Base-by-base conservation (phyloP, 306 rosid species). In the Inga laurina region DNA sequence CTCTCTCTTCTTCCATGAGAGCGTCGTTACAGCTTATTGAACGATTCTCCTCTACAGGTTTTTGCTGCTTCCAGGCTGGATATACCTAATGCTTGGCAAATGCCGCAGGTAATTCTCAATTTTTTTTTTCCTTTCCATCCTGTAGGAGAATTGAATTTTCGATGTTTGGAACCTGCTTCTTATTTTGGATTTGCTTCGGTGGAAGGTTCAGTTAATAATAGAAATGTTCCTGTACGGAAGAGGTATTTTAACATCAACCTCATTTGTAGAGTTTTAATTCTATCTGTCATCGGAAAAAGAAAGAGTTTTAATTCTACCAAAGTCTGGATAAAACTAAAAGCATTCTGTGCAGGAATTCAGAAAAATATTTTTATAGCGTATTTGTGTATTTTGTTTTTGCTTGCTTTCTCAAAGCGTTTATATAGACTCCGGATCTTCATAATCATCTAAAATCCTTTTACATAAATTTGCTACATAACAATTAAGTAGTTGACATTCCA, bases 11-110 rank as follows among this genome's bases (percentile, higher is more conserved):
- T 77, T 43, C 5, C 19, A 35, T 18, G 35, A 37, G 14, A 54
- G 15, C 54, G 69, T 48, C 46, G 10, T 15, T 5, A 51, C 74
- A 41, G 8, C 76, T 75, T 75, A 75, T 30, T 37, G 43, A 49
- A 48, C 12, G 21, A 21, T 82, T 61, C 10, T 35, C 13, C 56
- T 72, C 21, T 74, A 59, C 66, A 87, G 90, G 34, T 87, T 49
- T 93, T 95, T 74, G 85, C 92, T 37, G 98, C 98, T 85, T 90
- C 98, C 14, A 88, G 99, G 86, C 82, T 95, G 24, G 96, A 92
- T 84, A 72, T 86, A 77, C 98, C 98, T 34, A 45, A 79, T 87
- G 71, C 94, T 46, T 93, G 99, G 99, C 97, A 95, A 92, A 95
- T 95, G 99, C 98, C 99, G 0, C 97, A 95, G 94, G 98, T 94